Evolutionary conservation across 768 basidiomycete species (phyloP).

Genomic region (Candolleomyces aberdarensis): DNA sequence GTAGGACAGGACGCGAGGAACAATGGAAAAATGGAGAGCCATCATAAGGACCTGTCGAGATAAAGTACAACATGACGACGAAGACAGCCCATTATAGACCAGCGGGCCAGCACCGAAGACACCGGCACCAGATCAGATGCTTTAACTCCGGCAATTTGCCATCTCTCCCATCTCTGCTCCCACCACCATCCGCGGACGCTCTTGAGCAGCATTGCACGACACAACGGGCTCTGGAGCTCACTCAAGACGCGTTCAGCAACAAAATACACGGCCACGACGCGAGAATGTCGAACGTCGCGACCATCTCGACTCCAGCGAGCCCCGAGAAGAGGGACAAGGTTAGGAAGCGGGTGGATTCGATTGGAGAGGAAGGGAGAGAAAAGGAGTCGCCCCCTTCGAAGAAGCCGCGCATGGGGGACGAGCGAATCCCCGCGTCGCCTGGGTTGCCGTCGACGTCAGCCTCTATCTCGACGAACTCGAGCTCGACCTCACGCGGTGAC

Average conservation of each 20-base stretch:
- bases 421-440: neutral
- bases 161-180: constrained; percentile 1
- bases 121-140: constrained; percentile 3
- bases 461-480: neutral
- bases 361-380: neutral
- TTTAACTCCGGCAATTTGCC: constrained; percentile 6
- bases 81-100: neutral
- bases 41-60: neutral
- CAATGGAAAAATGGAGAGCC: too few relatives aligned
- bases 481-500: neutral
- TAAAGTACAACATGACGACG: neutral
- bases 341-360: constrained; percentile 5
- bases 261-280: neutral
- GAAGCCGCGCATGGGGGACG: neutral
- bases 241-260: neutral
- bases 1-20: too few relatives aligned
- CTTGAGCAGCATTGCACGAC: too few relatives aligned
- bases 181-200: constrained; percentile 1
- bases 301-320: neutral
- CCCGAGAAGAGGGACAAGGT: neutral
- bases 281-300: neutral
- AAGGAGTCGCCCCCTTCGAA: neutral
- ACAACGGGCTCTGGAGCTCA: neutral
- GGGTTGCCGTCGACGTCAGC: neutral
- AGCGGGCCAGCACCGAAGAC: neutral